Evolutionary conservation across 1,284 basidiomycete genomes (phyloP), one percentile per base, ranked within the genome.

Genomic region (Fereydounia khargensis): DNA sequence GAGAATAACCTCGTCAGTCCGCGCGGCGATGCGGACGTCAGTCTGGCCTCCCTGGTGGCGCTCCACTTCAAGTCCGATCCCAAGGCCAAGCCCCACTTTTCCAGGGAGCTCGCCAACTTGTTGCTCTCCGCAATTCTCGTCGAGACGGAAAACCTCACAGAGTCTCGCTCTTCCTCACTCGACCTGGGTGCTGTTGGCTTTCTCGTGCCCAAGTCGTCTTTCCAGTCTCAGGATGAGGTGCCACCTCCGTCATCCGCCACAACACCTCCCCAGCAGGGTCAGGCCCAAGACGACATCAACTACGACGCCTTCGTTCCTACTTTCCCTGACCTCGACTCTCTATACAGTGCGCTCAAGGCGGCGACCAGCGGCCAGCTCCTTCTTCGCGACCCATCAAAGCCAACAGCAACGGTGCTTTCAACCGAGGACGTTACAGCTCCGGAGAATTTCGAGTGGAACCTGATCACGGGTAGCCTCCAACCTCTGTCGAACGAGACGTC

Each of bases 131-230:
- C 59, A 1, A 44, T 62, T 14, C 35, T 62, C 17, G 25, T 62
- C 13, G 50, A 54, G 25, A 62, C 24, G 24, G 45, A 54, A 25
- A 62, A 62, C 27, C 30, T 62, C 7, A 25, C 54, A 19, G 47
- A 57, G 38, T 39, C 37, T 20, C 47, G 51, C 28, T 50, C 59
- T n/a, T 52, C 47, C 22, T 52, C 50, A 22, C 43, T 42, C 11
- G 59, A 62, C 16, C n/a, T 54, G n/a, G 59, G 59, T 22, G 59
- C 59, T 3, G 44, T 62, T 10, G 59, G 59, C 10, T 62, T 50
- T 47, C 47, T 62, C 25, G 49, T 34, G 27, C 44, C 59, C 9
- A 36, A 35, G 2, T 62, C 59, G 21, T 47, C 46, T 0, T 57
- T 62, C 17, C 42, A 46, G 19, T 44, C 49, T 10, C 50, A 60